Base-by-base conservation (phyloP, 345 rosid genomes). In the Pugionium dolabratum region DNA sequence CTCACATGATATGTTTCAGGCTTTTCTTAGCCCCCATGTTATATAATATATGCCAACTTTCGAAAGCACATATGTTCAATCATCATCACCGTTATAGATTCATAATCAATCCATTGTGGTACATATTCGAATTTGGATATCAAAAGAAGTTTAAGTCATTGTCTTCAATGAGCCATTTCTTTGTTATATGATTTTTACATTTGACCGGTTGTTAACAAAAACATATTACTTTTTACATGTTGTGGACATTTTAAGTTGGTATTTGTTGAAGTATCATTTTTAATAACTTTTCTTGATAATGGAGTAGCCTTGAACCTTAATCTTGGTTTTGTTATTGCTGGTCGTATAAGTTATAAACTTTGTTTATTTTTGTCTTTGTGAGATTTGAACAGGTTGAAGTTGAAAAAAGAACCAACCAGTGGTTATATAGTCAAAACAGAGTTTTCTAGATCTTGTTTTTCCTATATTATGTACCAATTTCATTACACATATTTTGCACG, bases 1-100 rank as follows among this genome's bases (percentile, higher is more conserved):
- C 45, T 59, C 70, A 71, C 76, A 73, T 73, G 76, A 30, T 52
- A 53, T 73, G 76, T 66, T 65, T 57, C 6, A 37, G 39, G 54
- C 55, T 42, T 64, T 42, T 64, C 48, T 71, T 8, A 64, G 11
- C 2, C 29, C 9, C 10, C 1, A 43, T 43, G 33, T 28, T 39
- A 39, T 56, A n/a, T 56, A n/a, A 41, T 33, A 40, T 18, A 32
- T 25, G 69, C 49, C 89, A 40, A 49, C 10, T 41, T 69, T 40
- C 27, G 82, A 53, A 66, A 55, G 45, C 32, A 63, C 58, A n/a
- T 55, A 55, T 52, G 36, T 44, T 62, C 62, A 62, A 46, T 53
- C 62, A 70, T 50, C 39, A 11, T 26, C 33, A 8, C 2, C 33
- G 9, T 51, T 48, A 25, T 49, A 39, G n/a, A 31, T 39, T 48